phyloP scores from a whole-genome alignment of 768 basidiomycete genomes.

The Lepiota venenata region DNA sequence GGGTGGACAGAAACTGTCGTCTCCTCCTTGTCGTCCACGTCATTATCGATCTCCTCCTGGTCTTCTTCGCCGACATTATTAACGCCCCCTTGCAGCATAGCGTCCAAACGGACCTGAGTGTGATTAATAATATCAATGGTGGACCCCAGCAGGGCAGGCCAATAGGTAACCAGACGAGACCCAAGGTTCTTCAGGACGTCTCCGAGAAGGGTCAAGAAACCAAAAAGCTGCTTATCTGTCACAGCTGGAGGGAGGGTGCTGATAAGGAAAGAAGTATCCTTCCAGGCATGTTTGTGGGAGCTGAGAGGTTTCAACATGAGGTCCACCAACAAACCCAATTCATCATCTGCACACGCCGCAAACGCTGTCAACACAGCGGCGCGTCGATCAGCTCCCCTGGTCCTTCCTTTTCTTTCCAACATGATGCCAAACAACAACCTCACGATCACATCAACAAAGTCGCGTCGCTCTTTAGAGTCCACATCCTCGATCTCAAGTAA shows the following conservation, averaged over 20 bases:
- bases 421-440: slow-evolving; percentile 86
- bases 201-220: slow-evolving; percentile 81
- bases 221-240: slow-evolving; percentile 68
- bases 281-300: slow-evolving; percentile 24
- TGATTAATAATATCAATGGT: slow-evolving; percentile 62
- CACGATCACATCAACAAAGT: slow-evolving; percentile 66
- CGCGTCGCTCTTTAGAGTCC: slow-evolving; percentile 52
- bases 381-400: slow-evolving; percentile 64
- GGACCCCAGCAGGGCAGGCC: slow-evolving; percentile 72
- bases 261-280: slow-evolving; percentile 14
- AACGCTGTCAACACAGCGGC: slow-evolving; percentile 74
- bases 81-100: slow-evolving; percentile 22
- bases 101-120: slow-evolving; percentile 58
- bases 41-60: slow-evolving; percentile 23
- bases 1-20: slow-evolving; percentile 29
- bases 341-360: slow-evolving; percentile 64
- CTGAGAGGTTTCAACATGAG: slow-evolving; percentile 82
- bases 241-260: slow-evolving; percentile 19
- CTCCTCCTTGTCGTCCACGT: slow-evolving; percentile 31
- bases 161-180: slow-evolving; percentile 60
- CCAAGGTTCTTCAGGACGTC: slow-evolving; percentile 85
- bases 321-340: slow-evolving; percentile 75
- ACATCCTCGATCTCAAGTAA: slow-evolving; percentile 61
- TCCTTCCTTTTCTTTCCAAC: slow-evolving; percentile 72
- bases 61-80: slow-evolving; percentile 19